Evolutionary conservation across 768 basidiomycete genomes (phyloP).

Genomic region (Pisolithus tinctorius): DNA sequence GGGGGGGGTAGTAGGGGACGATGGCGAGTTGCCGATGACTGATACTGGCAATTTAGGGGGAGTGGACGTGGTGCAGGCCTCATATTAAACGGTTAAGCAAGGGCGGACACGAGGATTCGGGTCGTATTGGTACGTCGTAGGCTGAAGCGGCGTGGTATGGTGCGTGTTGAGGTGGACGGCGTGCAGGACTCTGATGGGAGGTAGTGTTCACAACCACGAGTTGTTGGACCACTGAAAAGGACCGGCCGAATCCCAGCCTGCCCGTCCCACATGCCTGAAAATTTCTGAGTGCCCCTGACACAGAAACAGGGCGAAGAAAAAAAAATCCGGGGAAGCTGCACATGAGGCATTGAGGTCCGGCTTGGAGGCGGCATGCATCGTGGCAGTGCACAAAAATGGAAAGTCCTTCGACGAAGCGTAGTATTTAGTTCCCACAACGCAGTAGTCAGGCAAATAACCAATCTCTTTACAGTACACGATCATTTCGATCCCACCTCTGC

Average conservation of each 20-base stretch:
- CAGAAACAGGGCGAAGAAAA: constrained; percentile 6
- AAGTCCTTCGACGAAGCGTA: too few species aligned
- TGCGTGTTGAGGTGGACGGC: constrained; percentile 16
- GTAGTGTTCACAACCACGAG: constrained; percentile 16
- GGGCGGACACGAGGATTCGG: constrained; percentile 23
- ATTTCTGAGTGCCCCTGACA: constrained; percentile 8
- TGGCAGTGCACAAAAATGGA: too few species aligned
- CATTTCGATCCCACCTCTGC: constrained; percentile 31
- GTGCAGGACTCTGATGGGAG: constrained; percentile 11
- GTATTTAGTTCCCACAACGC: too few species aligned
- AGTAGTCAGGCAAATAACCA: too few species aligned
- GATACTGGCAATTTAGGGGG: constrained; percentile 21
- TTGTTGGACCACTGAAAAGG: constrained; percentile 20
- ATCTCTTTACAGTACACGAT: not conserved
- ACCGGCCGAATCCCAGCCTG: constrained; percentile 14
- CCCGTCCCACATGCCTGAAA: constrained; percentile 13
- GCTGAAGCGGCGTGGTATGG: constrained; percentile 24
- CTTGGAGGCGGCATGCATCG: too few species aligned
- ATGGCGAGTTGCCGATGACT: constrained; percentile 11
- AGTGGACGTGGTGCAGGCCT: constrained; percentile 12
- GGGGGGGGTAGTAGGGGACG: constrained; percentile 13
- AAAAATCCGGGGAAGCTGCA: too few species aligned
- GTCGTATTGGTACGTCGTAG: constrained; percentile 11
- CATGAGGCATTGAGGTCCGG: too few species aligned
- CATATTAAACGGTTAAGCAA: constrained; percentile 24